Evolutionary conservation across 352 stramenopile species (phyloP), one percentile per base, ranked within the genome.

Genomic region (Phytopythium litorale): DNA sequence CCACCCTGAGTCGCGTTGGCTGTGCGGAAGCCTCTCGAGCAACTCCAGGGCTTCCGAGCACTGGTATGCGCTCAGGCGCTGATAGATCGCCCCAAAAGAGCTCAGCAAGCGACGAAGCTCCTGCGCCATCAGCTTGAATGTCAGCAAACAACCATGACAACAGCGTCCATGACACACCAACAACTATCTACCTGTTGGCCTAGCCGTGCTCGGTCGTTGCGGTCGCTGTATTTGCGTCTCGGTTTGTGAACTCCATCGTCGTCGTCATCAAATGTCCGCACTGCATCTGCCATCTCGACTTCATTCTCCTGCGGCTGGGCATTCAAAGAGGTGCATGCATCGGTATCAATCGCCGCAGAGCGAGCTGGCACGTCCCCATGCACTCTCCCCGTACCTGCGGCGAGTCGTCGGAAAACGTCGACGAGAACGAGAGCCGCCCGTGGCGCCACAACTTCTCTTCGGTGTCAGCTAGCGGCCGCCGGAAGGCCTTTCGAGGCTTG

Each of bases 1-100:
- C 95, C 96, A 99, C 25, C 93, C 92, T n/a, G 94, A 98, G 40
- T 84, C 75, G 37, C 84, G 87, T 56, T 99, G 97, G 18, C 71
- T 64, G 3, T 70, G 60, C 40, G 94, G 94, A 33, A 99, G 79
- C 45, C 67, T 70, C 43, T 94, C 66, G 19, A 98, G 86, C 59
- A 98, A 70, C 50, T 94, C 68, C 35, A 99, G 58, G n/a, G 94
- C 88, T 71, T 96, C 84, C 51, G 66, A 69, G 64, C 88, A 98
- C 66, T 84, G 70, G 63, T 95, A 98, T 64, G 79, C 49, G 60
- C 78, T 79, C 19, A 88, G 43, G 57, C 85, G 84, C 19, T 88
- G 77, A 68, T 86, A 87, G 67, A 94, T 92, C 61, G 68, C 71
- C 11, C 85, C 83, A 68, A 92, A 91, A 18, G 85, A 86, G 28